These are phyloP conservation scores for Cladobotryum mycophilum DNA, from an alignment of 2,329 filamentous ascomycete genomes.

Conservation along the genomic window DNA sequence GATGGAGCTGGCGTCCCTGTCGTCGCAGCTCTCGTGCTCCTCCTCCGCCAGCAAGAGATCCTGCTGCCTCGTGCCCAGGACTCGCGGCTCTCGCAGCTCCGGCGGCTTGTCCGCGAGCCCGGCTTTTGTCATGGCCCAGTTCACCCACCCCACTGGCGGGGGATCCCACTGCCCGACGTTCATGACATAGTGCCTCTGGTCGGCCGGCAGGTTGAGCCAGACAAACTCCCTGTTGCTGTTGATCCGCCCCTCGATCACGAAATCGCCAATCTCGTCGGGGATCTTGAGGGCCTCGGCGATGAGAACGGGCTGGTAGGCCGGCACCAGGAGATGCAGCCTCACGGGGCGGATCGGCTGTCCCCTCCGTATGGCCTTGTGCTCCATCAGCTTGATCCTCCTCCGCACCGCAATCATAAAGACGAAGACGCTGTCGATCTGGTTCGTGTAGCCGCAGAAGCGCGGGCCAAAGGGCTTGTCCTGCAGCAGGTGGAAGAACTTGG, in stretches of 20 bases:
- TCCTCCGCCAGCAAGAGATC: not conserved
- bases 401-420: slow-evolving; percentile 34
- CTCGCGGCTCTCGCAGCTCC: slow-evolving; percentile 16
- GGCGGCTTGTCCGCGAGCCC: slow-evolving; percentile 20
- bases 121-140: slow-evolving; percentile 21
- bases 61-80: slow-evolving; percentile 21
- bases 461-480: slow-evolving; percentile 27
- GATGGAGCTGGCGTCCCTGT: not conserved
- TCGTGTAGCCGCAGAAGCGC: slow-evolving; percentile 34
- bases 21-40: not conserved
- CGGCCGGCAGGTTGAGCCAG: slow-evolving; percentile 32
- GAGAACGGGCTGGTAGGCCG: slow-evolving; percentile 33
- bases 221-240: slow-evolving; percentile 33
- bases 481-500: slow-evolving; percentile 32
- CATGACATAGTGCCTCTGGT: slow-evolving; percentile 25
- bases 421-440: slow-evolving; percentile 34
- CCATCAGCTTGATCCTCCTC: slow-evolving; percentile 19
- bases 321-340: slow-evolving; percentile 32
- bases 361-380: slow-evolving; percentile 17
- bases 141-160: slow-evolving; percentile 21
- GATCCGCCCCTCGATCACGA: slow-evolving; percentile 33
- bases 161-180: slow-evolving; percentile 29
- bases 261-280: slow-evolving; percentile 31
- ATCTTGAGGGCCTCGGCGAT: slow-evolving; percentile 30
- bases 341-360: slow-evolving; percentile 20